Conservation (phyloP, 805 yeast species). For the Starmerella apis region DNA sequence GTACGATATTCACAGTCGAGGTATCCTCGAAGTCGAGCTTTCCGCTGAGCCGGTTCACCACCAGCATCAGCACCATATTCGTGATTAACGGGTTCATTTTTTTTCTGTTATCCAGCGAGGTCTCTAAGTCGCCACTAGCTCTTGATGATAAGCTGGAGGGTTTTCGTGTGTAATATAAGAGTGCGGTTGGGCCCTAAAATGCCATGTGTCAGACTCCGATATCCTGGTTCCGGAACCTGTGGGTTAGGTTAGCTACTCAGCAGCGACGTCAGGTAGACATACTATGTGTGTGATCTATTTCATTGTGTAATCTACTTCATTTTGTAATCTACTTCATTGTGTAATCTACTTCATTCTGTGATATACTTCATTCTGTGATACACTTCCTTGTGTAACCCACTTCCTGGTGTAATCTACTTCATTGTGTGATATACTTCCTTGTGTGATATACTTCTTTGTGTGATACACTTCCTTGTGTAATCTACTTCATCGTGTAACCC, state of each 20-base stretch:
- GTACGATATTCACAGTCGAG: slow-evolving; percentile 55
- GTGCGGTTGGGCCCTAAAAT: neutral
- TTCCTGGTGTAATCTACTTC: too few species aligned
- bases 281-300: too few species aligned
- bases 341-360: too few species aligned
- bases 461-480: too few species aligned
- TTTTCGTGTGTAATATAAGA: neutral
- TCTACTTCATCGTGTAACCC: too few species aligned
- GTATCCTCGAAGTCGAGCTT: slow-evolving; percentile 84
- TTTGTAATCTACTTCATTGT: too few species aligned
- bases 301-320: too few species aligned
- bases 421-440: too few species aligned
- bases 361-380: too few species aligned
- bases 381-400: too few species aligned
- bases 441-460: too few species aligned
- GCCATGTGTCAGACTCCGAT: slow-evolving; percentile 6
- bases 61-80: slow-evolving; percentile 81
- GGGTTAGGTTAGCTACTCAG: neutral
- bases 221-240: neutral
- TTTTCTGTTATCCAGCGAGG: neutral
- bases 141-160: neutral
- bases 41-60: slow-evolving; percentile 91
- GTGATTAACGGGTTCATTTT: slow-evolving; percentile 78
- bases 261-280: neutral
- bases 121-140: neutral